These are phyloP conservation scores for Penicillium lividum DNA, from an alignment of 495 filamentous ascomycete genomes.

Conservation along the genomic window DNA sequence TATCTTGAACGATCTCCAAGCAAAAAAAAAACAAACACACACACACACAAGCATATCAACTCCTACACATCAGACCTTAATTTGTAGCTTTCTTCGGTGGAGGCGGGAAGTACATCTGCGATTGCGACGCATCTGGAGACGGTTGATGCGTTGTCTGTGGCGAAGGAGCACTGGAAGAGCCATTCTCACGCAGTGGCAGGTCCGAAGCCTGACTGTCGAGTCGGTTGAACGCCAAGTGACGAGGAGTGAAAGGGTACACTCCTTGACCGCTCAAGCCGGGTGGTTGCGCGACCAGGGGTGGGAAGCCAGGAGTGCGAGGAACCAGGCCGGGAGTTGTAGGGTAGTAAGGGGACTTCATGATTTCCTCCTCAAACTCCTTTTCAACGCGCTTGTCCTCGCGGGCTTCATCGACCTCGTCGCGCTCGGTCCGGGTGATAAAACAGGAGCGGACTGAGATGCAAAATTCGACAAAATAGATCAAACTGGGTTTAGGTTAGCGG, in stretches of 20 bases:
- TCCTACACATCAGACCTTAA: constrained; percentile 6
- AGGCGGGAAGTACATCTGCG: constrained; percentile 43
- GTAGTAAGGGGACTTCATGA: constrained; percentile 48
- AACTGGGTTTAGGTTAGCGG: constrained; percentile 25
- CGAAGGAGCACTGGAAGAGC: background rate
- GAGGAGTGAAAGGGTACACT: constrained; percentile 41
- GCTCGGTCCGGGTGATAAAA: constrained; percentile 55
- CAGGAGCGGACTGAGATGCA: constrained; percentile 61
- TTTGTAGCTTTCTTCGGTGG: constrained; percentile 45
- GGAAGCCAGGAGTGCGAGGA: constrained; percentile 30
- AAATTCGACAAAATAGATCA: constrained; percentile 58
- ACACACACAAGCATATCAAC: constrained; percentile 7
- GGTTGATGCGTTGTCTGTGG: constrained; percentile 22
- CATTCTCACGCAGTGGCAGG: constrained; percentile 42
- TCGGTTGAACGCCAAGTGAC: constrained; percentile 46
- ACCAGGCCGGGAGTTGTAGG: constrained; percentile 35
- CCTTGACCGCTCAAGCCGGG: background rate
- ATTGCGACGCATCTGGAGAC: constrained; percentile 21
- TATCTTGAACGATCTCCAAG: constrained; percentile 2
- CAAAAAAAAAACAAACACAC: background rate
- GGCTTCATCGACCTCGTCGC: constrained; percentile 32
- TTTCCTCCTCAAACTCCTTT: constrained; percentile 46
- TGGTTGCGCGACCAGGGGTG: constrained; percentile 21
- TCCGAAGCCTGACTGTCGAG: constrained; percentile 35
- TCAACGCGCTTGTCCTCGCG: constrained; percentile 43